Evolutionary conservation across 345 rosid species (phyloP).

Genomic region (Corchorus capsularis): DNA sequence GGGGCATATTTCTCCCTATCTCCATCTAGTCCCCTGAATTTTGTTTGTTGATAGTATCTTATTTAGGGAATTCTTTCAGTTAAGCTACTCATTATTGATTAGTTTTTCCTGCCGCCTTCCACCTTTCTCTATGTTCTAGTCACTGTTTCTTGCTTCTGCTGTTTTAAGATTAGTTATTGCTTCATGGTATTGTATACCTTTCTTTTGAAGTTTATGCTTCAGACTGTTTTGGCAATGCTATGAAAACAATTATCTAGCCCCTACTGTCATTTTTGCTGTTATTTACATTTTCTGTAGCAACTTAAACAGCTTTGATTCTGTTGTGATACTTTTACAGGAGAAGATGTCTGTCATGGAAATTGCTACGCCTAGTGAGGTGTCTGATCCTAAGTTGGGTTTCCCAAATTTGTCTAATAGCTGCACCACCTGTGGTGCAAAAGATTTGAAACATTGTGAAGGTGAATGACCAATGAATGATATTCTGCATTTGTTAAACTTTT

Average conservation of each 20-base stretch:
- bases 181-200: not conserved
- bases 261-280: not conserved
- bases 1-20: not conserved
- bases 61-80: not conserved
- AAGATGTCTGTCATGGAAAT: conserved; percentile 48
- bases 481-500: not conserved
- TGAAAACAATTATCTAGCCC: not conserved
- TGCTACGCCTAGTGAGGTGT: conserved; percentile 53
- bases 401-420: conserved; percentile 69
- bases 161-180: not conserved
- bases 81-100: not conserved
- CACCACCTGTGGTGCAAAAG: conserved; percentile 66
- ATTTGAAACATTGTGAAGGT: conserved; percentile 79
- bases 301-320: conserved; percentile 1
- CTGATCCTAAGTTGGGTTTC: conserved; percentile 73
- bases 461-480: conserved; percentile 15
- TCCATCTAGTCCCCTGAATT: not conserved
- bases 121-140: not conserved
- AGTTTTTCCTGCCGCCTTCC: not conserved
- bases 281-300: not conserved
- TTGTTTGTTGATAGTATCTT: not conserved
- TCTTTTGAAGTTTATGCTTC: not conserved
- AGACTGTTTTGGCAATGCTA: conserved; percentile 9
- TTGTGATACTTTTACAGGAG: conserved; percentile 48
- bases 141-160: not conserved